Evolutionary conservation across 371 early-diverging fungal species (phyloP), one percentile per base, ranked within the genome.

Genomic region (Fennellomyces sp.): DNA sequence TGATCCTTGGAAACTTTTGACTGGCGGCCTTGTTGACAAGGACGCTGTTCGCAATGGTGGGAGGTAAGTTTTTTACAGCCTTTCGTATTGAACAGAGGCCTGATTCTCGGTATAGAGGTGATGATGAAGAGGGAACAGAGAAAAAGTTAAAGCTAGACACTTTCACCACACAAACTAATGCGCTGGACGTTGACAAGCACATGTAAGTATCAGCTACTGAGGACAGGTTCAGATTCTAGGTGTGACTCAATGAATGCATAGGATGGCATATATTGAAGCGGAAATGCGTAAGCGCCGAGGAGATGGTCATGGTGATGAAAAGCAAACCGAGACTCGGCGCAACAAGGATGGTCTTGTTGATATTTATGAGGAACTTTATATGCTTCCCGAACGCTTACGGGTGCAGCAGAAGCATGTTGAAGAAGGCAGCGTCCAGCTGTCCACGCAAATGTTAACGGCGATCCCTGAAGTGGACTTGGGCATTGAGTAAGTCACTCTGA

Each of bases 401-500:
- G 88, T 90, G 33, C 59, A 28, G 8, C 56, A 64, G 36, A 85
- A 85, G 60, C 83, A 83, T 0, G 84, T 91, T 25, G 73, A 77
- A 17, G 96, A 97, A 65, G 95, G 95, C 21, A 94, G 90, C 62
- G 92, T 94, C 2, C 90, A 94, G 39, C 70, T 92, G 31, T 94
- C 95, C 2, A 82, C 95, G 8, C 83, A 91, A 33, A 95, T 97
- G 95, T 67, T 97, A 33, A 94, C 95, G 7, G 92, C 94, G 8
- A 94, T 97, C 54, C 97, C 95, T 4, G 96, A 96, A 70, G 92
- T 95, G 4, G 95, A 96, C 69, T 77, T 97, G 3, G 97, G 95
- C 35, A 89, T 92, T 35, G 87, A 84, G 89, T 91, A 82, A 61
- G 78, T 72, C 2, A n/a, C 39, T 8, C 10, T 21, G 10, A 3